Conservation (phyloP, 2,329 filamentous ascomycete species). For the Aspergillus ochraceus region DNA sequence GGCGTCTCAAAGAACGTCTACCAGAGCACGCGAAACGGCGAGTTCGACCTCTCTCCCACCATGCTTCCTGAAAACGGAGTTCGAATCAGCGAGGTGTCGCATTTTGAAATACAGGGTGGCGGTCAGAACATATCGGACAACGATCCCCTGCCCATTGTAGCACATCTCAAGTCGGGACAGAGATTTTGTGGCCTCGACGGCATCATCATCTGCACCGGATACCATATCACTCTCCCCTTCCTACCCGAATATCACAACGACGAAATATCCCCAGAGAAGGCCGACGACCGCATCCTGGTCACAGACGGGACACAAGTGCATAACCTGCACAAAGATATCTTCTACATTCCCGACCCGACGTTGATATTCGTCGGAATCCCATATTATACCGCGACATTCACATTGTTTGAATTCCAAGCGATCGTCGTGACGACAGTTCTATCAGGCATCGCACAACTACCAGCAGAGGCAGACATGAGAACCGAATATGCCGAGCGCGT, state of each 20-base stretch:
- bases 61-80: constrained; percentile 56
- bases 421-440: constrained; percentile 60
- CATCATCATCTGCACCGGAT: constrained; percentile 68
- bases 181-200: constrained; percentile 58
- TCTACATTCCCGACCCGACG: constrained; percentile 67
- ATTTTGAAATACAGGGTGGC: constrained; percentile 40
- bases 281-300: constrained; percentile 57
- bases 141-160: constrained; percentile 49
- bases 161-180: constrained; percentile 56
- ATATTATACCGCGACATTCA: constrained; percentile 67
- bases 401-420: constrained; percentile 69
- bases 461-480: constrained; percentile 42
- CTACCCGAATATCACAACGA: constrained; percentile 54
- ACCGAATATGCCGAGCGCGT: constrained; percentile 30
- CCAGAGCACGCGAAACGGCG: constrained; percentile 60
- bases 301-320: constrained; percentile 65
- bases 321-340: constrained; percentile 70
- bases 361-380: constrained; percentile 65
- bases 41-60: constrained; percentile 57
- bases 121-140: constrained; percentile 9
- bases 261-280: constrained; percentile 45
- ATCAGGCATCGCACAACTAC: constrained; percentile 52
- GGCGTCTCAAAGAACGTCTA: constrained; percentile 47
- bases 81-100: constrained; percentile 54
- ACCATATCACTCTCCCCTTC: constrained; percentile 68